These are phyloP conservation scores for Alternaria sp. DNA, from an alignment of 2,329 filamentous ascomycete species.

Conservation along the genomic window DNA sequence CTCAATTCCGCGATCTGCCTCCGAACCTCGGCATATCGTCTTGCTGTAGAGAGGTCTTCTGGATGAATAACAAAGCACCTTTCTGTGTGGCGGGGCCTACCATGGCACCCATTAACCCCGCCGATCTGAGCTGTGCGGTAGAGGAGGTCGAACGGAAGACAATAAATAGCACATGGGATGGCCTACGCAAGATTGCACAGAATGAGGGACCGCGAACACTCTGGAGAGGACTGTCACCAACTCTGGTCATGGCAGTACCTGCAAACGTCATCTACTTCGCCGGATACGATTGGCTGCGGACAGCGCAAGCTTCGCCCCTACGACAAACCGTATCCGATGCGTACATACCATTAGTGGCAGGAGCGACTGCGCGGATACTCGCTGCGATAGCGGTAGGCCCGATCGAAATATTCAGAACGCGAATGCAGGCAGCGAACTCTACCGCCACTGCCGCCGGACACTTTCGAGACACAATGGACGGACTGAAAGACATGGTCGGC, in stretches of 20 bases:
- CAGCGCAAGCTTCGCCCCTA: conserved; percentile 74
- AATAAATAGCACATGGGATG: conserved; percentile 91
- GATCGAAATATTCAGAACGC: conserved; percentile 91
- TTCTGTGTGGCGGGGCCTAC: conserved; percentile 76
- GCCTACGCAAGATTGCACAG: conserved; percentile 88
- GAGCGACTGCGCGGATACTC: conserved; percentile 76
- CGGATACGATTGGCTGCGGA: conserved; percentile 93
- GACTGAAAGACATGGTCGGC: conserved; percentile 79
- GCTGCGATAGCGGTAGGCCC: conserved; percentile 86
- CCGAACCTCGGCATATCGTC: conserved; percentile 89
- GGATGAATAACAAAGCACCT: conserved; percentile 83
- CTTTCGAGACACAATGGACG: conserved; percentile 77
- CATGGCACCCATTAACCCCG: conserved; percentile 51
- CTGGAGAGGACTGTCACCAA: conserved; percentile 94
- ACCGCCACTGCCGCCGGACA: conserved; percentile 62
- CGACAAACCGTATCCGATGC: conserved; percentile 62
- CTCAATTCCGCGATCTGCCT: conserved; percentile 70
- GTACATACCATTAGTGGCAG: conserved; percentile 80
- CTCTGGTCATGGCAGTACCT: conserved; percentile 89
- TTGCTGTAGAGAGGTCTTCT: conserved; percentile 97
- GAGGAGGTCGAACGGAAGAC: conserved; percentile 83
- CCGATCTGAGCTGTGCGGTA: conserved; percentile 72
- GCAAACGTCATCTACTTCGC: conserved; percentile 99
- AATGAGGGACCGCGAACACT: conserved; percentile 87
- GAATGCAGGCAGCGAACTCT: conserved; percentile 77